Evolutionary conservation across 495 filamentous ascomycete species (phyloP), one percentile per base, ranked within the genome.

Genomic region (Evernia prunastri): DNA sequence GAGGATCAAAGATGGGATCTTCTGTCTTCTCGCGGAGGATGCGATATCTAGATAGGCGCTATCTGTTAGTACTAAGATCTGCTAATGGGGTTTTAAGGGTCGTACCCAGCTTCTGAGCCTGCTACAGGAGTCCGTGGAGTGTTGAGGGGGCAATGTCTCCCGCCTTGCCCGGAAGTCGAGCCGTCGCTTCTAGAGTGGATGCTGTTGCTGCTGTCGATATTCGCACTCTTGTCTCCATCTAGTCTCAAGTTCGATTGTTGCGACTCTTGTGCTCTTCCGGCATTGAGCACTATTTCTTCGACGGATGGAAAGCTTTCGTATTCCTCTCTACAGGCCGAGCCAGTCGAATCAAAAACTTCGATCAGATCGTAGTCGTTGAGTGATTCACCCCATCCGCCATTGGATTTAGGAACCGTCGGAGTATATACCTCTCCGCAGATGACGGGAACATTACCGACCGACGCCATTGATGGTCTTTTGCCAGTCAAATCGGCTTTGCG

Each of bases 51-150:
- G 56, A 63, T 66, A 23, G 33, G 54, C 40, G 40, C 37, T 47
- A 53, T 63, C 56, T 56, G 33, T 54, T 56, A 63, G 59, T 59
- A 63, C 61, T 56, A 45, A 36, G 63, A 59, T 58, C 23, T 39
- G 45, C 54, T 27, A 59, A 36, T 43, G n/a, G n/a, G n/a, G n/a
- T n/a, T n/a, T n/a, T n/a, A n/a, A n/a, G n/a, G n/a, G n/a, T n/a
- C n/a, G n/a, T n/a, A n/a, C n/a, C n/a, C n/a, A n/a, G n/a, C n/a
- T n/a, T n/a, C n/a, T n/a, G n/a, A n/a, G n/a, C n/a, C 65, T 40
- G 43, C 54, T 43, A 58, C 56, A 59, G 65, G 59, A 9, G 39
- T 60, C 45, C 40, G 40, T 40, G 60, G 20, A 59, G 54, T 53
- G 20, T 25, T 60, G 56, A 63, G 40, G 29, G 54, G 45, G 3